Base-by-base conservation (phyloP, 2,329 filamentous ascomycete species). In the Fusarium tupiense region DNA sequence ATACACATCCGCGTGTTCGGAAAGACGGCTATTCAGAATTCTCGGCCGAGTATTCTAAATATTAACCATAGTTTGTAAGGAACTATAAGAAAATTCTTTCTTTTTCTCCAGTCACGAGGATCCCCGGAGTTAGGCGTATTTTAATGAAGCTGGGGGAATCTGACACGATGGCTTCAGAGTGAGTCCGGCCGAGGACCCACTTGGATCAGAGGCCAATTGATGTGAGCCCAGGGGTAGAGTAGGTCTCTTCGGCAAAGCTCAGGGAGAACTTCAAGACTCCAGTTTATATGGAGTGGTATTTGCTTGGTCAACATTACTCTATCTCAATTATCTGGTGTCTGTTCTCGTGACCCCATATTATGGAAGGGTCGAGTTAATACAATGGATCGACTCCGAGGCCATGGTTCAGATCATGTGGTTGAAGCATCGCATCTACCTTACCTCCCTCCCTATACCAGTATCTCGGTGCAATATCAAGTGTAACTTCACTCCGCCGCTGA, bases 161-260 rank as follows among this genome's bases (percentile, higher is more conserved):
- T 70, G 67, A 70, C 68, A 71, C 67, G 67, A 71, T 71, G 68
- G 68, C 67, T 71, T 57, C 67, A 71, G 54, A 71, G 49, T 71
- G 68, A 70, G 66, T 70, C 67, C 67, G 67, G 67, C 67, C 67
- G 67, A 70, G 67, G 56, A 38, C 60, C 67, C 63, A 66, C 63
- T 49, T 64, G 54, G 54, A 47, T 44, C 49, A 52, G 24, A n/a
- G 12, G 35, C 35, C 61, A 71, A 71, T 54, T 52, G 58, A 63
- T 38, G 52, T 53, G 33, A 47, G 40, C 31, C 14, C 38, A 74
- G 63, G 71, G 64, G 53, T 35, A 50, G 3, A 4, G 33, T 33
- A 37, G 35, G 35, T 37, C 35, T 37, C 16, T 35, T 67, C 63
- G 56, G 66, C 66, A 63, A 65, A 61, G 40, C 43, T 52, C 17